These are phyloP conservation scores for Microcera coccophila DNA, from an alignment of 2,329 filamentous ascomycete genomes.

Conservation along the genomic window DNA sequence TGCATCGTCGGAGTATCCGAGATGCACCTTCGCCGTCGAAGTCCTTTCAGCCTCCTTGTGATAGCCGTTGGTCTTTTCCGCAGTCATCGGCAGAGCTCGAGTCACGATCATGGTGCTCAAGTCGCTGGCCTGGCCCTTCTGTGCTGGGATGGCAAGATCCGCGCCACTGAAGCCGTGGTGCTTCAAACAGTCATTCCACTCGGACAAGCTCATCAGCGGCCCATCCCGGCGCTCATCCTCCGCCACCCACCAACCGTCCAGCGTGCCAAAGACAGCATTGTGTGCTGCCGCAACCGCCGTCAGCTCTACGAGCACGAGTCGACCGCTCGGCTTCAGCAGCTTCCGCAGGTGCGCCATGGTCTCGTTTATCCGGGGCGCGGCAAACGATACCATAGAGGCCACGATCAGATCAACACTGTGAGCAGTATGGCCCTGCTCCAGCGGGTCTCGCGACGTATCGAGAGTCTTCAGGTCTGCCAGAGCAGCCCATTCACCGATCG, in stretches of 20 bases:
- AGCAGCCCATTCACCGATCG: conserved; percentile 9
- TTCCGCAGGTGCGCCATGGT: conserved; percentile 15
- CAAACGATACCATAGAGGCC: conserved; percentile 29
- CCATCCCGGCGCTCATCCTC: background rate
- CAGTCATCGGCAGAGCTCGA: too few species aligned
- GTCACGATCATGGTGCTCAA: background rate
- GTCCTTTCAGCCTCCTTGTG: background rate
- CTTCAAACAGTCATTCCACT: background rate
- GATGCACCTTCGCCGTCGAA: background rate
- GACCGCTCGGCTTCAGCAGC: conserved; percentile 28
- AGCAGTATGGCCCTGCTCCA: conserved; percentile 13
- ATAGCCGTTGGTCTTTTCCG: too few species aligned
- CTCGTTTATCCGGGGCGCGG: conserved; percentile 25
- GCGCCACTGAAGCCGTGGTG: background rate
- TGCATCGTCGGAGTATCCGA: background rate
- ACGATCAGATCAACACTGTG: conserved; percentile 21
- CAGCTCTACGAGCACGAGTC: conserved; percentile 25
- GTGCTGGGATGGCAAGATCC: background rate
- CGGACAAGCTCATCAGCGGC: background rate
- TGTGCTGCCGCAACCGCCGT: conserved; percentile 10
- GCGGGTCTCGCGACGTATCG: conserved; percentile 9
- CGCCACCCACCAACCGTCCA: conserved; percentile 36
- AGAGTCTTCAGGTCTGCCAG: conserved; percentile 28
- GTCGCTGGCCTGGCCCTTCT: background rate
- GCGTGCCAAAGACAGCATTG: conserved; percentile 23